Base-by-base conservation (phyloP, 164 flowering plant species). In the Nelumbo lutea region DNA sequence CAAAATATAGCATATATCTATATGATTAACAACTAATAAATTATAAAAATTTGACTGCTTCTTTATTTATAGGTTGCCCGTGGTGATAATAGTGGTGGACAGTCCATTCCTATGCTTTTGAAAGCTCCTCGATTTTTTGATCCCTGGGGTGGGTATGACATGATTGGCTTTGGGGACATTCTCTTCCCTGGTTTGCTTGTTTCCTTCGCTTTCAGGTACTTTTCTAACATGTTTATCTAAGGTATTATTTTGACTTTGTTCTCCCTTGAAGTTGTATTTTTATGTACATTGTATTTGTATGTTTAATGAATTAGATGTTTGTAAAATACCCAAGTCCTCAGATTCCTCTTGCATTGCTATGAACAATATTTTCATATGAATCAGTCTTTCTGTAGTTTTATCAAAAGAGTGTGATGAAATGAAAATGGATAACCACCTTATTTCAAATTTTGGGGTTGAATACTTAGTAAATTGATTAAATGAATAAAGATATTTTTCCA, bases 101-200 rank as follows among this genome's bases (percentile, higher is more conserved):
- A 85, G 73, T 86, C 89, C 47, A 86, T 88, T 42, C 93, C 93
- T 27, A 88, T 88, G 93, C 80, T 86, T 57, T 79, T 88, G 59
- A 88, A 82, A 75, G 79, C 87, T 60, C 93, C 93, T 2, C 85
- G 90, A 60, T 68, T 88, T 77, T 85, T 82, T 79, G 93, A 86
- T 69, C 93, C 89, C 0, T 86, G 93, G 90, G 93, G 93, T 51
- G 93, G 90, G 60, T 86, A 81, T 76, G 80, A 87, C 72, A 83
- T 88, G 76, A 84, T 88, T 39, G 93, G 93, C 64, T 88, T 88
- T 75, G 93, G 90, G 42, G 90, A 88, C 76, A 87, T 88, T 67
- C 83, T 88, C 64, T 80, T 88, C 69, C 93, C 90, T 11, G 90
- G 90, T 65, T 62, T 88, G 67, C 70, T 87, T 9, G 72, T 88